Conservation (phyloP, 345 rosid species). For the Excoecaria cochinchinensis region DNA sequence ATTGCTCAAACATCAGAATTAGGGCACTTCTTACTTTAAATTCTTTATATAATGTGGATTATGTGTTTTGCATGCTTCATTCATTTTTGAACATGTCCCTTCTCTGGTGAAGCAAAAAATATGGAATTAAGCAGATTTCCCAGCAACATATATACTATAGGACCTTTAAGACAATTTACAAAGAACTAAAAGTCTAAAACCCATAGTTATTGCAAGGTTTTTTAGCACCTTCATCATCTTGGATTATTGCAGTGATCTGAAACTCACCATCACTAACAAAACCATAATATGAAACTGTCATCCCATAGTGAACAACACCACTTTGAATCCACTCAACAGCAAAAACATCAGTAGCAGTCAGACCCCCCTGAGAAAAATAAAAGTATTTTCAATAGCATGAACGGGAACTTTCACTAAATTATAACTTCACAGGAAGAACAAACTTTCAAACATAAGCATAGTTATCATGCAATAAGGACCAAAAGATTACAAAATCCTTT, state of each 20-base stretch:
- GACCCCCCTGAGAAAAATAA: slow-evolving; percentile 75
- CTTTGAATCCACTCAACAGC: slow-evolving; percentile 95
- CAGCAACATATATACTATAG: neutral
- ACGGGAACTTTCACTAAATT: neutral
- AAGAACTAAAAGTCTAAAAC: neutral
- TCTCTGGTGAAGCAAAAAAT: neutral
- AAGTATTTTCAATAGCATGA: slow-evolving; percentile 4
- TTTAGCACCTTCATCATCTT: neutral
- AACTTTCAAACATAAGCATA: neutral
- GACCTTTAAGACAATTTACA: neutral
- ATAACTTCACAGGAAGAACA: neutral
- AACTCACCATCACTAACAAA: slow-evolving; percentile 95
- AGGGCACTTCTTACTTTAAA: neutral
- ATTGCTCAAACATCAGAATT: neutral
- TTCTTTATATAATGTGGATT: neutral
- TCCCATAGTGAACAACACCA: slow-evolving; percentile 80
- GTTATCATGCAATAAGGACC: neutral
- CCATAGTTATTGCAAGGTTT: neutral
- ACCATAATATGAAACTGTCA: slow-evolving; percentile 96
- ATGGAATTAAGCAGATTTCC: neutral
- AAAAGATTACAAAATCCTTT: neutral
- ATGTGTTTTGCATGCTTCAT: neutral
- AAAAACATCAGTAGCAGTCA: slow-evolving; percentile 95
- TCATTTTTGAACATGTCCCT: neutral
- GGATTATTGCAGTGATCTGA: neutral